A percentile compares a stretch with the other conserved stretches of the same genome.
phyloP scores from a whole-genome alignment of 495 filamentous ascomycete genomes.

The Penicillium tannophilum region DNA sequence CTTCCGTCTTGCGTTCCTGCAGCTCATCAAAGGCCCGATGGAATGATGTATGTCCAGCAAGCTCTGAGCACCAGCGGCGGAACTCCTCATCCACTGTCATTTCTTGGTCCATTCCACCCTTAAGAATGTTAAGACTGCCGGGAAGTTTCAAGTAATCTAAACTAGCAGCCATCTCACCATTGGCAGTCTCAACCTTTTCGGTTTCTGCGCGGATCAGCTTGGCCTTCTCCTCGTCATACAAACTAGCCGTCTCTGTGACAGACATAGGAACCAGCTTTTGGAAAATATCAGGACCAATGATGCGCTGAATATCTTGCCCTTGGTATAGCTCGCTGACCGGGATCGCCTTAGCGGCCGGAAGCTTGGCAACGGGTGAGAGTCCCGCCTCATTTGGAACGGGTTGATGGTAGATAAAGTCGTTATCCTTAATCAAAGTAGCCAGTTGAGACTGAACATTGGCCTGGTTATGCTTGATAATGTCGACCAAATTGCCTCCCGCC shows the following conservation, averaged over 20 bases:
- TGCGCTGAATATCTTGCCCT: slow-evolving; percentile 93
- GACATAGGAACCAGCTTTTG: slow-evolving; percentile 95
- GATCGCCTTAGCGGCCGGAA: slow-evolving; percentile 97
- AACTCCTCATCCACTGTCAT: slow-evolving; percentile 89
- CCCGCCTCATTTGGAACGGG: slow-evolving; percentile 81
- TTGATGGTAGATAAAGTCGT: slow-evolving; percentile 98
- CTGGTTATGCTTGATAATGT: slow-evolving; percentile 81
- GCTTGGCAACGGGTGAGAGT: slow-evolving; percentile 79
- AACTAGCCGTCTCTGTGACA: slow-evolving; percentile 92
- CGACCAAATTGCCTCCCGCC: slow-evolving; percentile 67
- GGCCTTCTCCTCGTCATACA: slow-evolving; percentile 98
- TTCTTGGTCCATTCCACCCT: slow-evolving; percentile 91
- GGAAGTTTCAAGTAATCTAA: slow-evolving; percentile 92
- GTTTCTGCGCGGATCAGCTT: slow-evolving; percentile 93
- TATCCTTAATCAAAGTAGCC: slow-evolving; percentile 78
- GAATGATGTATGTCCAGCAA: slow-evolving; percentile 81
- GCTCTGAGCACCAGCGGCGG: slow-evolving; percentile 87
- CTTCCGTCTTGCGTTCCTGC: slow-evolving; percentile 72
- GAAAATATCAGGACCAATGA: slow-evolving; percentile 97
- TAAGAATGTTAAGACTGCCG: slow-evolving; percentile 84
- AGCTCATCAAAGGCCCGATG: slow-evolving; percentile 73
- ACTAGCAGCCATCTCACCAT: slow-evolving; percentile 93
- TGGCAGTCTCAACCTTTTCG: slow-evolving; percentile 85
- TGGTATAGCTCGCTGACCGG: slow-evolving; percentile 96
- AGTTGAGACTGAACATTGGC: slow-evolving; percentile 79